Base-by-base conservation (phyloP, 2,329 filamentous ascomycete species). In the Anisogramma anomala region DNA sequence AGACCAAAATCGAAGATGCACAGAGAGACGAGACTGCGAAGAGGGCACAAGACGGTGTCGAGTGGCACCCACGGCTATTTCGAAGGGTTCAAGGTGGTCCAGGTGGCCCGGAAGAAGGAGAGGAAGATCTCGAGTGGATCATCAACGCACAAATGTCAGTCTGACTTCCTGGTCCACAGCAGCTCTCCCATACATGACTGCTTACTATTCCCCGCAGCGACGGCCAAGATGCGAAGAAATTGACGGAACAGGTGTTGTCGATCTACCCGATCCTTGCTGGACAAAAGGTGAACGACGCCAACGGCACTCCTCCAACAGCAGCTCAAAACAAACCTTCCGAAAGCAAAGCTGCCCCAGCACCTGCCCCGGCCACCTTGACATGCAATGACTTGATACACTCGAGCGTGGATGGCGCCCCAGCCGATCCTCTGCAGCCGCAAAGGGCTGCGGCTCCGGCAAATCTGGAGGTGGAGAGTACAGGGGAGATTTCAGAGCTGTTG, bases 51-150 rank as follows among this genome's bases (percentile, higher is more conserved):
- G 79, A 88, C 9, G 82, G 82, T 10, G 67, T 87, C 6, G 85
- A 94, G 49, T 98, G 91, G 91, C 76, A 79, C 25, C 89, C 91
- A 1, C 78, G 79, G 48, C 71, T 96, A 10, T 98, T 98, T 69
- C 75, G 87, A 46, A 65, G 66, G 35, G 82, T 93, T 9, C 72
- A 74, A 33, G 78, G 79, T 18, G 83, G 80, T 1, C 77, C 79
- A 2, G 81, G 79, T 23, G 79, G 78, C 1, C 57, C 71, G 3
- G 84, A 91, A 48, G 80, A 89, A 57, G 84, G 84, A 20, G 84
- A 93, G 58, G 86, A 93, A 57, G 85, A 84, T 50, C 66, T 98
- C 22, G 91, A 96, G 61, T 98, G 86, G 85, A 88, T 96, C 55
- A 84, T 98, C 54, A 82, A 89, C 59, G 82, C 88, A 2, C 70